Evolutionary conservation across 2,329 filamentous ascomycete genomes (phyloP).

Genomic region (Colletotrichum sansevieriae): DNA sequence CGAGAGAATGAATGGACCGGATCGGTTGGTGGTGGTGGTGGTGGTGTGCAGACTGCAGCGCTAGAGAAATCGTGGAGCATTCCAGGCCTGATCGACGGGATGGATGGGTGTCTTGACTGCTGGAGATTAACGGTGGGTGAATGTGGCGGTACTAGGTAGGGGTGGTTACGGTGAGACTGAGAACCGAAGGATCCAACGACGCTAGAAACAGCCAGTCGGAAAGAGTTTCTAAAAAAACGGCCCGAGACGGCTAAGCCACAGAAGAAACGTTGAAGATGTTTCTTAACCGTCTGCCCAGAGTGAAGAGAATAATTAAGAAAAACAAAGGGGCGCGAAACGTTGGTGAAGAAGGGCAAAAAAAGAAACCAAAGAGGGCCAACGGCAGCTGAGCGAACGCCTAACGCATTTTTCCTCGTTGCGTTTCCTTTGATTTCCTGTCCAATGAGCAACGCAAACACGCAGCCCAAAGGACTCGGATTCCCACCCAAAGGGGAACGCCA

Average conservation of each 20-base stretch:
- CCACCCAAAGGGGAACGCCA: conserved; percentile 20
- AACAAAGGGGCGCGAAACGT: conserved; percentile 16
- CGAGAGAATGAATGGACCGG: neutral
- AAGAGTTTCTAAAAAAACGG: neutral
- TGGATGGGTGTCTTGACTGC: conserved; percentile 13
- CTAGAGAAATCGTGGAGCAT: conserved; percentile 20
- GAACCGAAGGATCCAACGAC: too few species aligned
- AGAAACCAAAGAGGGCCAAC: conserved; percentile 1
- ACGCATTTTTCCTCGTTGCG: too few species aligned
- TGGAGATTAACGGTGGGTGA: conserved; percentile 17
- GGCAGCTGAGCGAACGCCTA: too few species aligned
- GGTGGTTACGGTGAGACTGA: neutral
- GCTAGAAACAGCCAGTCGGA: too few species aligned
- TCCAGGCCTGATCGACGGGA: conserved; percentile 32
- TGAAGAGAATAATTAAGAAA: conserved; percentile 2
- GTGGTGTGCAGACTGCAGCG: neutral
- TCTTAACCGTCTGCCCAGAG: neutral
- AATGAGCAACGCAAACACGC: neutral
- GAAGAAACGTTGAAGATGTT: conserved; percentile 13
- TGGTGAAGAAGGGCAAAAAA: conserved; percentile 4
- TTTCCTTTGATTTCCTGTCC: too few species aligned
- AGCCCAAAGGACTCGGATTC: neutral
- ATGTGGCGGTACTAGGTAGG: neutral
- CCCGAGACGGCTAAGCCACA: conserved; percentile 12
- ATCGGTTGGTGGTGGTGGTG: neutral